Conservation (phyloP, 2,329 filamentous ascomycete genomes). For the Fusarium aywerte region DNA sequence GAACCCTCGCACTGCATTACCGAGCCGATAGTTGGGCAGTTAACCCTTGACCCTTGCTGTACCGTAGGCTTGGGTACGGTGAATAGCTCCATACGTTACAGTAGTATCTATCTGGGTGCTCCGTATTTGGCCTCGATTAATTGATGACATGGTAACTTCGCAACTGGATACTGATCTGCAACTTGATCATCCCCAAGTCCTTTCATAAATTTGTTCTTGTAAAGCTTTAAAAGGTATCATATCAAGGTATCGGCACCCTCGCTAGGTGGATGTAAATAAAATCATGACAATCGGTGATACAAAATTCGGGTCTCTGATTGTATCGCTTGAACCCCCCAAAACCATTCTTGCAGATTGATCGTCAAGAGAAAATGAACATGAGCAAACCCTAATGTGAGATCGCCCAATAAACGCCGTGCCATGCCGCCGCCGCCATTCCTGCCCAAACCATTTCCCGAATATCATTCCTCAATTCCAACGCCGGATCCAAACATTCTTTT, state of each 20-base stretch:
- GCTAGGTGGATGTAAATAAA: background rate
- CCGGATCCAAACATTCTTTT: conserved; percentile 28
- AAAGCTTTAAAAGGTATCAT: background rate
- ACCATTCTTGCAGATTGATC: conserved; percentile 1
- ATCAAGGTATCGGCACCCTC: background rate
- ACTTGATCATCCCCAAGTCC: background rate
- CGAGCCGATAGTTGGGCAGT: background rate
- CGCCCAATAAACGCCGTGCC: conserved; percentile 40
- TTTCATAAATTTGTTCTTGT: background rate
- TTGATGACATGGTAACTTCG: background rate
- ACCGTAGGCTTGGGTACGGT: background rate
- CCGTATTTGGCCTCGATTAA: background rate
- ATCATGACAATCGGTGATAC: background rate
- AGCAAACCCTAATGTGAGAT: conserved; percentile 15
- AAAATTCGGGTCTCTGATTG: background rate
- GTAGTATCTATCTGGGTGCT: too few relatives aligned
- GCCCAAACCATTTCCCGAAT: conserved; percentile 20
- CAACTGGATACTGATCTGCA: background rate
- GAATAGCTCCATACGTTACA: background rate
- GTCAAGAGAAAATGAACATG: conserved; percentile 16
- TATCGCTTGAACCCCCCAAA: background rate
- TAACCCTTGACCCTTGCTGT: background rate
- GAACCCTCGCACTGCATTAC: background rate
- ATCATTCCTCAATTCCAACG: conserved; percentile 26
- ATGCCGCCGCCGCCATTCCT: conserved; percentile 39